Percentiles rank a stretch among this genome's conserved stretches.
These are phyloP conservation scores for Fonsecaea pedrosoi DNA, from an alignment of 2,329 filamentous ascomycete species.

Conservation along the genomic window DNA sequence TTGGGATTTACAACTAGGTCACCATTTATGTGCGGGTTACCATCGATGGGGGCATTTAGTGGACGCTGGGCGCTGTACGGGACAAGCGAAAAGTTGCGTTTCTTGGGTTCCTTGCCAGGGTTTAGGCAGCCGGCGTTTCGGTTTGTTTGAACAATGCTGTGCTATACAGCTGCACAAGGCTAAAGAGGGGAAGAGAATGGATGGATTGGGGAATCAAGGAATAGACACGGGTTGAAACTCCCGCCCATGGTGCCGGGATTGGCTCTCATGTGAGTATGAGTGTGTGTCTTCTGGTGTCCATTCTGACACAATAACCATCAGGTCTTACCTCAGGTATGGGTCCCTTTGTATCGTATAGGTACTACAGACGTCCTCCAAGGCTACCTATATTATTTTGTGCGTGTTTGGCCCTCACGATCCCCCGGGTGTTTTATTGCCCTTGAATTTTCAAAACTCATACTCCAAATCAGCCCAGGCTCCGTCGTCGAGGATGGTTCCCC, in stretches of 20 bases:
- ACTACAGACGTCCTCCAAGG: no score
- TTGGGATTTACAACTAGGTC: neutral
- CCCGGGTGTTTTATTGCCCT: neutral
- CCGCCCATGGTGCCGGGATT: no score
- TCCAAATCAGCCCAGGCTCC: conserved; percentile 33
- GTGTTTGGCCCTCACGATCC: no score
- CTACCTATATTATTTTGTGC: no score
- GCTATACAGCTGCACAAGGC: no score
- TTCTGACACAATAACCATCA: no score
- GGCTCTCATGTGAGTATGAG: no score
- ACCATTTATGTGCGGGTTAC: neutral
- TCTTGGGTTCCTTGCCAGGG: neutral
- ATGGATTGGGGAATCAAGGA: no score
- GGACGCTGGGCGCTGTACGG: neutral
- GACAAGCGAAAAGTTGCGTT: neutral
- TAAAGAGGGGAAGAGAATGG: no score
- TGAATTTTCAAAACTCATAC: conserved; percentile 26
- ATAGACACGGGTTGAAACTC: no score
- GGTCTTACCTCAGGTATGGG: no score
- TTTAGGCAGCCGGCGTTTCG: neutral
- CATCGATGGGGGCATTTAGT: neutral
- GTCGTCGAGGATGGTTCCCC: conserved; percentile 31
- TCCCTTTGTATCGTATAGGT: conserved; percentile 6
- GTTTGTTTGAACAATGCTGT: neutral
- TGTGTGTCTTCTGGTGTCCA: no score